Base-by-base conservation (phyloP, 192 early-diverging fungal species). In the Coemansia sp. region DNA sequence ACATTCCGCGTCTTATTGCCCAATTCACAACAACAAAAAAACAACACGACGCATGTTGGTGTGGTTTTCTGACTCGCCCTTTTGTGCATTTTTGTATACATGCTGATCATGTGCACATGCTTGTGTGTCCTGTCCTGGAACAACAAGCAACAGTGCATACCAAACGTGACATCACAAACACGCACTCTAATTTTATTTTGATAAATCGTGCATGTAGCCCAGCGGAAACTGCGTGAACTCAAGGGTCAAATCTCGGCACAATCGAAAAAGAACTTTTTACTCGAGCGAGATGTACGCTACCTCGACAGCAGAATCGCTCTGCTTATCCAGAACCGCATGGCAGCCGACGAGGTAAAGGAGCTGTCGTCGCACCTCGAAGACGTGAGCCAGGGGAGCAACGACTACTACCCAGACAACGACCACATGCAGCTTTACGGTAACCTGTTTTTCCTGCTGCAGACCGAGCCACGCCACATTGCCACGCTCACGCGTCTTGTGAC, bases 221-320 rank as follows among this genome's bases (percentile, higher is more conserved):
- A 96, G 72, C 83, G 87, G 53, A 81, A 82, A 14, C 81, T 96
- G 44, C 81, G 91, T 37, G 91, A 93, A 56, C 78, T 96, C 42
- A 96, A 96, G 73, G 78, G 84, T 34, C 83, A 87, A 44, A 94
- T 96, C 44, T 96, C 94, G n/a, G 70, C 86, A 15, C 94, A 96
- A 71, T 93, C 91, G 12, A 96, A 96, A 72, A 92, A 89, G 67
- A 96, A 96, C 80, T 96, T 96, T 82, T 72, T 93, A 60, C 83
- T 94, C 9, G 94, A 96, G 62, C 81, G 92, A 48, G 94, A 96
- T 78, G 92, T 94, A 41, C 86, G 94, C 40, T 93, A 92, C 60
- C 78, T 96, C 12, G 94, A 96, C 80, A 86, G 86, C 48, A 81
- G 94, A 19, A 96, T 96, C 62, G 94, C 92, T 0, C 75, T 96